Percentiles rank a stretch among this genome's conserved stretches.
phyloP scores from a whole-genome alignment of 1,139 yeast genomes.

The Kurtzmaniella natalensis region DNA sequence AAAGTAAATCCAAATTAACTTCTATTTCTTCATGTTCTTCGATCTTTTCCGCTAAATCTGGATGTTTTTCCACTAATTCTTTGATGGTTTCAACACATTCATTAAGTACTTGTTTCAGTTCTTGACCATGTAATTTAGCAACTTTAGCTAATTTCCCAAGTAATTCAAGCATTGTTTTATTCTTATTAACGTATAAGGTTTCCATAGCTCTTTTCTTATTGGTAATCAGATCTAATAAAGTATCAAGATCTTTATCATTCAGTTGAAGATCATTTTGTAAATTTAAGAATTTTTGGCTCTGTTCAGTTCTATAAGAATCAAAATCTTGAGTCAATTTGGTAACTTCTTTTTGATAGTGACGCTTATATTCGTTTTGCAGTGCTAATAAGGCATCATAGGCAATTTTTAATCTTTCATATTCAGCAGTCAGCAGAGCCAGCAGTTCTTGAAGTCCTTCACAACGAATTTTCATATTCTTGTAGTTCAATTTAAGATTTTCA shows the following conservation, averaged over 20 bases:
- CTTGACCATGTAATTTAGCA: slow-evolving; percentile 47
- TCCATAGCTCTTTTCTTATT: slow-evolving; percentile 42
- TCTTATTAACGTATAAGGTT: slow-evolving; percentile 43
- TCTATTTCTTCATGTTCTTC: slow-evolving; percentile 24
- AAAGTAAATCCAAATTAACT: slow-evolving; percentile 31
- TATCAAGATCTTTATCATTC: slow-evolving; percentile 44
- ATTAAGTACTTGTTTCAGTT: slow-evolving; percentile 31
- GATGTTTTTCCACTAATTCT: slow-evolving; percentile 28
- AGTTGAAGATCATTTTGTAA: slow-evolving; percentile 25
- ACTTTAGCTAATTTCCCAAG: slow-evolving; percentile 41
- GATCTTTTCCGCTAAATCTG: slow-evolving; percentile 33
- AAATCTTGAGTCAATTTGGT: slow-evolving; percentile 24
- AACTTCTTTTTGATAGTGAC: slow-evolving; percentile 41
- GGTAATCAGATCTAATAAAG: slow-evolving; percentile 38
- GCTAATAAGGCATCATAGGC: slow-evolving; percentile 60
- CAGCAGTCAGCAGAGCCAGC: slow-evolving; percentile 45
- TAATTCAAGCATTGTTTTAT: slow-evolving; percentile 41
- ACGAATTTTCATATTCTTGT: slow-evolving; percentile 46
- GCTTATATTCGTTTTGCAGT: slow-evolving; percentile 54
- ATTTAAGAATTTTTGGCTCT: slow-evolving; percentile 24
- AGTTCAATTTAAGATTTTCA: slow-evolving; percentile 43
- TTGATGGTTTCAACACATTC: slow-evolving; percentile 30
- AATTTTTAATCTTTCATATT: slow-evolving; percentile 52
- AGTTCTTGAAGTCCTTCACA: slow-evolving; percentile 46
- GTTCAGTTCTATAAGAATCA: slow-evolving; percentile 33